These are phyloP conservation scores for Metschnikowia dekortorum DNA, from an alignment of 805 yeast genomes.

Conservation along the genomic window DNA sequence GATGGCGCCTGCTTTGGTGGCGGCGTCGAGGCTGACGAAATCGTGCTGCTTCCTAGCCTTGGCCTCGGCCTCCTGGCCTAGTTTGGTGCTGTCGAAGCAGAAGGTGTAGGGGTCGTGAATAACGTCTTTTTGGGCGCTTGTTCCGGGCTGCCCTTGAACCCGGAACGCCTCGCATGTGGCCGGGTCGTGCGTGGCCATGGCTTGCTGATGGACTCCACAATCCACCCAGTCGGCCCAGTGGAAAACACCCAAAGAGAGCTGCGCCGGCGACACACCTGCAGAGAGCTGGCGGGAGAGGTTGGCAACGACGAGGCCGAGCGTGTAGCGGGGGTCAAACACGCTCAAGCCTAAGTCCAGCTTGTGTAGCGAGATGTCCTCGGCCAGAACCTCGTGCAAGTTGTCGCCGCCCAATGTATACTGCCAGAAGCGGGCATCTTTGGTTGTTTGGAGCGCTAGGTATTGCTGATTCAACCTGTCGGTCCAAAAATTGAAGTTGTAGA, in stretches of 20 bases:
- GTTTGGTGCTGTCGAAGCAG: conserved; percentile 1
- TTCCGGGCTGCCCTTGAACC: background rate
- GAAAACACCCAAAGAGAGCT: conserved; percentile 6
- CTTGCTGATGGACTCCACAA: conserved; percentile 6
- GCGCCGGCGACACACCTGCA: conserved; percentile 3
- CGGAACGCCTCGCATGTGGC: conserved; percentile 5
- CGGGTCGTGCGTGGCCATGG: conserved; percentile 1
- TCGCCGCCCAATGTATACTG: background rate
- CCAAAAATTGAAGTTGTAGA: conserved; percentile 11
- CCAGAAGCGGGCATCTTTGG: background rate
- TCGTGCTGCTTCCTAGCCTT: conserved; percentile 14
- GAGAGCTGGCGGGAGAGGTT: conserved; percentile 13
- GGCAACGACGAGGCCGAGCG: conserved; percentile 15
- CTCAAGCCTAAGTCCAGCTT: conserved; percentile 3
- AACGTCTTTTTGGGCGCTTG: conserved; percentile 1
- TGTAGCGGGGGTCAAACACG: conserved; percentile 20
- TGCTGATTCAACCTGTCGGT: conserved; percentile 5
- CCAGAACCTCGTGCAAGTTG: background rate
- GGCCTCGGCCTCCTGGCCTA: conserved; percentile 16
- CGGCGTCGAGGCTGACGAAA: conserved; percentile 8
- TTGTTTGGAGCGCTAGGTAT: background rate
- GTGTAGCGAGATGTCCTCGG: background rate
- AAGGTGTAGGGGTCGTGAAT: background rate
- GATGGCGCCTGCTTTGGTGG: background rate
- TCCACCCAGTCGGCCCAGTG: conserved; percentile 22